Base-by-base conservation (phyloP, 2,329 filamentous ascomycete genomes). In the Pezicula radicicola region DNA sequence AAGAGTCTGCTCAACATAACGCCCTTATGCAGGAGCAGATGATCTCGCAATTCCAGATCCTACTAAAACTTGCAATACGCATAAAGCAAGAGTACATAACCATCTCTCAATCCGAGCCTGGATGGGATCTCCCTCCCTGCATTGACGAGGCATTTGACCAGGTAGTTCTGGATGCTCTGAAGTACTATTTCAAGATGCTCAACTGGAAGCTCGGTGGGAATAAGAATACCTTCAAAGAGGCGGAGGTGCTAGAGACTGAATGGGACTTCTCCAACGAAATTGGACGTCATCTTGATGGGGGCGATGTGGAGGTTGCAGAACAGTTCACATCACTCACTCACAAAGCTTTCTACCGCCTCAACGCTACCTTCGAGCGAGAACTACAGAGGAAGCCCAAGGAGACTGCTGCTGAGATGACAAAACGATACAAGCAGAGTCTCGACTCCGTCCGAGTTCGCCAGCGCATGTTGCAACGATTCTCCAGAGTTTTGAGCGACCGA, bases 191-290 rank as follows among this genome's bases (percentile, higher is more conserved):
- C 79, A 94, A 93, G 69, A 92, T 99, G 81, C 77, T 99, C 42
- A 97, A 97, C 67, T 97, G 92, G 91, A 97, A 97, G 70, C 76
- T 99, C 49, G 92, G 89, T 62, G 90, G 91, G 51, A 97, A 97
- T 75, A 97, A 97, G 70, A 99, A 97, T 72, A 97, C 92, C 0
- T 99, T 99, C 80, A 97, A 97, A 67, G 94, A 99, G 70, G 94
- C 94, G 6, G 94, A 99, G 75, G 88, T 99, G 58, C 75, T 99
- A 45, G 95, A 97, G 67, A 91, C 96, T 64, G 94, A 99, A 71
- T 99, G 94, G 94, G 91, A 91, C 52, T 97, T 97, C 65, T 95
- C 89, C 49, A 97, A 97, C 64, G 86, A 92, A 62, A 90, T 99
- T 51, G 94, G 93, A 25, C 84, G 89, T 46, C 88, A 94, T 67